These are phyloP conservation scores for Pythium graminicola DNA, from an alignment of 352 stramenopile species.

Conservation along the genomic window DNA sequence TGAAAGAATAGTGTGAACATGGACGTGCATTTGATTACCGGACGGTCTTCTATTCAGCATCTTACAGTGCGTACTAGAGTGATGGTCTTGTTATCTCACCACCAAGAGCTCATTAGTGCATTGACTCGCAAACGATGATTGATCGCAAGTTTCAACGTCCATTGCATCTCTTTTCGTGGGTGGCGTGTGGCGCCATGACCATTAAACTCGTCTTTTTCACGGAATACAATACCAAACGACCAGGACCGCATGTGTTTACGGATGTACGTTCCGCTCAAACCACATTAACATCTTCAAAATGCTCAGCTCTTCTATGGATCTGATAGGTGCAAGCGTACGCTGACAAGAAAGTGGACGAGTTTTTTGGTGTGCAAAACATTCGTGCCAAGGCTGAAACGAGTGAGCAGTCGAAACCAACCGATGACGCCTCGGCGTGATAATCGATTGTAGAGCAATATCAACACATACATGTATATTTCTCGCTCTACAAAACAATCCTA, in stretches of 20 bases:
- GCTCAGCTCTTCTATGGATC: no score
- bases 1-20: no score
- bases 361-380: slow-evolving; percentile 72
- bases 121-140: no score
- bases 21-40: no score
- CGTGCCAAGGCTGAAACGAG: slow-evolving; percentile 3
- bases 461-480: background rate
- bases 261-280: slow-evolving; percentile 30
- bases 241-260: slow-evolving; percentile 68
- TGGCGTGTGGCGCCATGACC: slow-evolving; percentile 69
- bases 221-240: slow-evolving; percentile 53
- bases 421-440: background rate
- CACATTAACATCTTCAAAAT: background rate
- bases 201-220: slow-evolving; percentile 84
- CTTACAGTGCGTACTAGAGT: no score
- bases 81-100: no score
- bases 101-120: no score
- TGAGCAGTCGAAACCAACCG: background rate
- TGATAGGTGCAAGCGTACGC: slow-evolving; percentile 71
- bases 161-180: slow-evolving; percentile 80
- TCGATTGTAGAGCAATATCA: background rate
- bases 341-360: slow-evolving; percentile 78
- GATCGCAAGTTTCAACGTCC: slow-evolving; percentile 79
- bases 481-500: slow-evolving; percentile 5
- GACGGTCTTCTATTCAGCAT: no score